Percentiles rank a stretch among this genome's conserved stretches.
Evolutionary conservation across 2,329 filamentous ascomycete species (phyloP).

Genomic region (Epichloe coenophiala): DNA sequence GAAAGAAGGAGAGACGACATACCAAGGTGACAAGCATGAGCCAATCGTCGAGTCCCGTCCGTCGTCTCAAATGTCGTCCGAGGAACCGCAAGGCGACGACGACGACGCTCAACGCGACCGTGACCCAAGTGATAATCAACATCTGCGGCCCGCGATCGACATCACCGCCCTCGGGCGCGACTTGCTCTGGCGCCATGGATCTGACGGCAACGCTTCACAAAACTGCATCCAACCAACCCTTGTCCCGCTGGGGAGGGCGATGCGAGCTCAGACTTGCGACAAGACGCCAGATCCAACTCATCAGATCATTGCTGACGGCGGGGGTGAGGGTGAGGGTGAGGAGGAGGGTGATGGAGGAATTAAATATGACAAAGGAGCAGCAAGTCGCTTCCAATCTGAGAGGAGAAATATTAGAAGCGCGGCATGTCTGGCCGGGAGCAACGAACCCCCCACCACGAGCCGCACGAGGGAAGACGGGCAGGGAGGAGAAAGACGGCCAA

Average conservation of each 20-base stretch:
- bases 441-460: too few species aligned
- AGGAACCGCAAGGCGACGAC: constrained; percentile 2
- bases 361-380: not conserved
- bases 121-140: constrained; percentile 1
- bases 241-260: not conserved
- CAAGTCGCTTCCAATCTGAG: too few species aligned
- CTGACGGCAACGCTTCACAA: not conserved
- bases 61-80: not conserved
- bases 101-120: not conserved
- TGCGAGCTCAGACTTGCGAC: not conserved
- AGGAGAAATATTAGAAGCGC: too few species aligned
- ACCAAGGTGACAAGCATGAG: constrained; percentile 5
- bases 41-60: constrained; percentile 2
- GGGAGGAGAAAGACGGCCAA: not conserved
- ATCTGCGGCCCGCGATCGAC: not conserved
- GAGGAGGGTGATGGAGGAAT: not conserved
- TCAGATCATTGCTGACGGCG: not conserved
- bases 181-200: not conserved
- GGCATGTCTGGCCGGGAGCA: too few species aligned
- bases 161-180: constrained; percentile 1
- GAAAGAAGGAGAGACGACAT: not conserved
- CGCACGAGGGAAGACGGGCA: too few species aligned
- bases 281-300: not conserved
- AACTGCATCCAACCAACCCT: not conserved
- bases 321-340: not conserved